Conservation (phyloP, 2,329 filamentous ascomycete genomes). For the Fusarium oxysporum region DNA sequence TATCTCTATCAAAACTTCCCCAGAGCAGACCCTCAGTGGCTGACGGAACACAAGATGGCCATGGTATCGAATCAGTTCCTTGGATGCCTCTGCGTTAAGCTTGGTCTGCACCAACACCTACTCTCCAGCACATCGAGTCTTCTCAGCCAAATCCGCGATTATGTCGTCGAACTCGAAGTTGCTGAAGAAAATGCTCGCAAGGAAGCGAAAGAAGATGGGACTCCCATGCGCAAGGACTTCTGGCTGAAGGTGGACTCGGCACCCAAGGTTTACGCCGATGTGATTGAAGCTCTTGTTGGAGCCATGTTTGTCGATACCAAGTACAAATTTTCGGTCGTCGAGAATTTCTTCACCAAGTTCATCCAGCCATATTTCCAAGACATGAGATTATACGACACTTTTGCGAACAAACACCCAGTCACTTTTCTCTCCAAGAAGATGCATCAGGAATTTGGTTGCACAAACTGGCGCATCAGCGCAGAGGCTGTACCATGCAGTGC, state of each 20-base stretch:
- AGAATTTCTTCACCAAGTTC: conserved; percentile 80
- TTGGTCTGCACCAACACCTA: conserved; percentile 82
- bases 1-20: conserved; percentile 83
- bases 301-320: conserved; percentile 91
- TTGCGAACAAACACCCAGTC: conserved; percentile 86
- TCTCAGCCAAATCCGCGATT: conserved; percentile 61
- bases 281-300: conserved; percentile 89
- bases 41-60: conserved; percentile 99
- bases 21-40: conserved; percentile 89
- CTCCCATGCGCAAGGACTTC: conserved; percentile 65
- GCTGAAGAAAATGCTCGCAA: conserved; percentile 53
- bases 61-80: conserved; percentile 98
- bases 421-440: conserved; percentile 77
- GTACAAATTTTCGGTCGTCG: conserved; percentile 80
- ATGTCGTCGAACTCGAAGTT: conserved; percentile 69
- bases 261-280: conserved; percentile 83
- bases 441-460: conserved; percentile 73
- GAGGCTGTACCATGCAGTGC: conserved; percentile 55
- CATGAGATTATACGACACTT: conserved; percentile 88
- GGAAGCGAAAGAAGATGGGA: conserved; percentile 49
- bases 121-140: conserved; percentile 61
- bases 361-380: conserved; percentile 84
- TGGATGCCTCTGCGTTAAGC: conserved; percentile 80
- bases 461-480: conserved; percentile 65
- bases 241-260: conserved; percentile 74